A percentile compares a stretch with the other conserved stretches of the same genome.
Conservation (phyloP, 495 filamentous ascomycete genomes). For the Podospora fimiseda region DNA sequence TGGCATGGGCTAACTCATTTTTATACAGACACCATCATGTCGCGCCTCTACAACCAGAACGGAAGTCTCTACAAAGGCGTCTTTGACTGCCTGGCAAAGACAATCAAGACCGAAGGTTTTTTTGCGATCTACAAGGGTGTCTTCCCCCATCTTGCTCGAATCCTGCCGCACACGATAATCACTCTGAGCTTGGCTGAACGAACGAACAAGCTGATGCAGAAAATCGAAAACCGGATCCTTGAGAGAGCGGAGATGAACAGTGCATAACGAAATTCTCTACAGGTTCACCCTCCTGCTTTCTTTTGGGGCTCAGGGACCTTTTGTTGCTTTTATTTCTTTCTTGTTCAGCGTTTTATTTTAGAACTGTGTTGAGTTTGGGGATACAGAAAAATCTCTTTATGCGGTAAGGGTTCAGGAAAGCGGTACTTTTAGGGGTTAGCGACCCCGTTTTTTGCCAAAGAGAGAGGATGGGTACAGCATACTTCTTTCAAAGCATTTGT, state of each 20-base stretch:
- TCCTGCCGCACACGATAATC: slow-evolving; percentile 90
- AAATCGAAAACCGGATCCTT: slow-evolving; percentile 63
- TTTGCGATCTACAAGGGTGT: slow-evolving; percentile 97
- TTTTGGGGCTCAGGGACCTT: not conserved
- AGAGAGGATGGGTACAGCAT: too few relatives aligned
- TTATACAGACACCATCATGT: slow-evolving; percentile 87
- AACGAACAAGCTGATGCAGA: slow-evolving; percentile 84
- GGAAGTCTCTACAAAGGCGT: slow-evolving; percentile 91
- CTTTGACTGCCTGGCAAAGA: slow-evolving; percentile 88
- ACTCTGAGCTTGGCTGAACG: slow-evolving; percentile 93
- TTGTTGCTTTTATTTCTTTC: not conserved
- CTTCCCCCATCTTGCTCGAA: slow-evolving; percentile 88
- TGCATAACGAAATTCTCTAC: too few relatives aligned
- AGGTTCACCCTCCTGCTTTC: too few relatives aligned
- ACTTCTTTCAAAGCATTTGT: too few relatives aligned
- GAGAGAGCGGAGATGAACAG: slow-evolving; percentile 29
- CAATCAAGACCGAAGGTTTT: slow-evolving; percentile 81
- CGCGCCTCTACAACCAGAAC: slow-evolving; percentile 96
- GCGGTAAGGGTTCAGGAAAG: too few relatives aligned
- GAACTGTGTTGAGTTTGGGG: too few relatives aligned
- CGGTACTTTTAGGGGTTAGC: too few relatives aligned
- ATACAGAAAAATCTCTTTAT: too few relatives aligned
- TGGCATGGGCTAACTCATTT: not conserved
- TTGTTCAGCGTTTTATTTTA: too few relatives aligned
- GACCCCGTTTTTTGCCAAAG: too few relatives aligned